Conservation (phyloP, 2,329 filamentous ascomycete genomes). For the Lanzia echinophila region DNA sequence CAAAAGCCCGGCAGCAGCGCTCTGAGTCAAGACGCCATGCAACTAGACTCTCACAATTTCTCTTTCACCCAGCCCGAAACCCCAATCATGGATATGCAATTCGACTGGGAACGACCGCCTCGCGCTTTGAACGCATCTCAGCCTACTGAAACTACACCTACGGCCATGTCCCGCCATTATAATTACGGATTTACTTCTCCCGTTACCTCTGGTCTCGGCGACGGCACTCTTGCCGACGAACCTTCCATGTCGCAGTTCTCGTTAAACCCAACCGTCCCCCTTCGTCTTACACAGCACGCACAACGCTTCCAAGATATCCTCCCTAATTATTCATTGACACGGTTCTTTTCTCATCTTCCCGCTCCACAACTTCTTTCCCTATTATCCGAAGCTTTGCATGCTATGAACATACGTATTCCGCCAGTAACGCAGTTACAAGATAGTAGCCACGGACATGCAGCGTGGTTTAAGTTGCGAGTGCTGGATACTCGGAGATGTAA, state of each 20-base stretch:
- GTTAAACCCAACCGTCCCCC: slow-evolving; percentile 66
- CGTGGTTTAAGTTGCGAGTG: slow-evolving; percentile 66
- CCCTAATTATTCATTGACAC: slow-evolving; percentile 76
- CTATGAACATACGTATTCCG: slow-evolving; percentile 70
- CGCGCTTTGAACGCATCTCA: slow-evolving; percentile 35
- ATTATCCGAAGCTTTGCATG: slow-evolving; percentile 73
- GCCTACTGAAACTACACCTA: slow-evolving; percentile 33
- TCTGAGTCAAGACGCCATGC: slow-evolving; percentile 52
- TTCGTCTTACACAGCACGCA: slow-evolving; percentile 83
- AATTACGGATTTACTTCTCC: slow-evolving; percentile 39
- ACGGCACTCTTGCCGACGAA: slow-evolving; percentile 65
- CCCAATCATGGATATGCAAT: slow-evolving; percentile 64
- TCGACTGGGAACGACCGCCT: slow-evolving; percentile 79
- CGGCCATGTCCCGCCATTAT: slow-evolving; percentile 32
- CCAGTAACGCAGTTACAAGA: slow-evolving; percentile 38
- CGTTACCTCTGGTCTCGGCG: background rate
- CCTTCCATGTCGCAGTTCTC: slow-evolving; percentile 85
- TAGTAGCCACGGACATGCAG: slow-evolving; percentile 45
- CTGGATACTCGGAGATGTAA: slow-evolving; percentile 65
- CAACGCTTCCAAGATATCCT: slow-evolving; percentile 86
- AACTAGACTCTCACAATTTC: slow-evolving; percentile 56
- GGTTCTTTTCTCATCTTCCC: slow-evolving; percentile 83
- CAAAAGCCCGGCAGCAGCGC: slow-evolving; percentile 48
- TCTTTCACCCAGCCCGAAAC: slow-evolving; percentile 83
- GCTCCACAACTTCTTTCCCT: slow-evolving; percentile 70